A percentile compares a stretch with the other conserved stretches of the same genome.
These are phyloP conservation scores for Chaetomium strumarium DNA, from an alignment of 2,329 filamentous ascomycete species.

Conservation along the genomic window DNA sequence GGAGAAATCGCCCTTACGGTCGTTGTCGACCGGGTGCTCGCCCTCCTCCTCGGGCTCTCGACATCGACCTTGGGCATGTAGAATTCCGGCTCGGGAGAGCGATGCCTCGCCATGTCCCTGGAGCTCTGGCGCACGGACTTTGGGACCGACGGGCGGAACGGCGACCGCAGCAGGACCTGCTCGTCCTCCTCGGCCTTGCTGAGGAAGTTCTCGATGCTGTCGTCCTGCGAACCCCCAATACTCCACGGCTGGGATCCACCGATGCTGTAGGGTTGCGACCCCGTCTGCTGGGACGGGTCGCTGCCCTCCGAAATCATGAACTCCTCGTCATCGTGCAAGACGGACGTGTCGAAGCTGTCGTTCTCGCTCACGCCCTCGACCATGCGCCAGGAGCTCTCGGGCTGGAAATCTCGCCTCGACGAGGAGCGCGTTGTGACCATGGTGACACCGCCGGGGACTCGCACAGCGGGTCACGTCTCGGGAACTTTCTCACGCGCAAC, in stretches of 20 bases:
- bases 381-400: constrained; percentile 55
- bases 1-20: constrained; percentile 7
- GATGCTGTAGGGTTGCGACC: constrained; percentile 27
- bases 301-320: constrained; percentile 37
- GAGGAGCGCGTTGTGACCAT: constrained; percentile 17
- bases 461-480: not conserved
- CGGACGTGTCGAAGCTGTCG: constrained; percentile 54
- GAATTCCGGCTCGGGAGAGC: constrained; percentile 46
- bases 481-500: not conserved
- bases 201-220: constrained; percentile 49
- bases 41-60: constrained; percentile 28
- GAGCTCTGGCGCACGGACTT: constrained; percentile 30
- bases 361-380: constrained; percentile 54
- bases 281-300: constrained; percentile 43
- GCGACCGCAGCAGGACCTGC: constrained; percentile 47
- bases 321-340: constrained; percentile 42
- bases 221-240: constrained; percentile 46
- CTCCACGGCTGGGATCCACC: constrained; percentile 35
- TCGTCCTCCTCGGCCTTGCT: constrained; percentile 48
- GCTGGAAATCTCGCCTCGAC: constrained; percentile 32
- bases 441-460: constrained; percentile 1
- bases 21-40: constrained; percentile 14
- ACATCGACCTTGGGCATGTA: constrained; percentile 46
- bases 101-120: constrained; percentile 27
- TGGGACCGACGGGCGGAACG: constrained; percentile 50